These are phyloP conservation scores for Candida insectalens DNA, from an alignment of 805 yeast species.

Conservation along the genomic window DNA sequence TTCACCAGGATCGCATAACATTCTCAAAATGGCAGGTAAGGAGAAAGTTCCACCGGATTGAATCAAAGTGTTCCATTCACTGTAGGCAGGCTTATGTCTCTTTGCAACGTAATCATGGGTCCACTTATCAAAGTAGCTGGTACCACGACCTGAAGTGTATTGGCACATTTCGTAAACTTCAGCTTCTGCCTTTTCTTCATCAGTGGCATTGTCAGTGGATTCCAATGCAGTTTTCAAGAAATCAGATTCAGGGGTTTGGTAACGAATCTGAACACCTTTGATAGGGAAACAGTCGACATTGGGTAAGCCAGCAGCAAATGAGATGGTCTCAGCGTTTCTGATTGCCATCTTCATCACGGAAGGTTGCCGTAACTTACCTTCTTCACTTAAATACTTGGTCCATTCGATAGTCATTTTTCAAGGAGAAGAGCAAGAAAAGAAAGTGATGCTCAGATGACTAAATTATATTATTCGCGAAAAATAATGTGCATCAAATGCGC, in stretches of 20 bases:
- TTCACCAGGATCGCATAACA: constrained; percentile 59
- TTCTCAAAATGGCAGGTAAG: constrained; percentile 76
- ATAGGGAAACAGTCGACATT: constrained; percentile 43
- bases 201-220: constrained; percentile 9
- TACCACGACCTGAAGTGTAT: constrained; percentile 42
- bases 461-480: background rate
- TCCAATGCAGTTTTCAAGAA: constrained; percentile 33
- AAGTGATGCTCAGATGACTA: background rate
- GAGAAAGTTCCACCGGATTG: constrained; percentile 86
- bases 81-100: constrained; percentile 35
- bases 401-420: constrained; percentile 18
- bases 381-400: constrained; percentile 16
- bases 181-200: constrained; percentile 5
- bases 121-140: constrained; percentile 30
- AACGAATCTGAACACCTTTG: constrained; percentile 19
- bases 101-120: constrained; percentile 31
- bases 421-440: background rate
- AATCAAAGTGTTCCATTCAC: constrained; percentile 61
- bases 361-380: constrained; percentile 18
- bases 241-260: constrained; percentile 31
- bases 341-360: constrained; percentile 20
- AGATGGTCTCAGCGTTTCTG: constrained; percentile 26
- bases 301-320: constrained; percentile 51
- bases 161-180: constrained; percentile 39
- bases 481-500: too few species aligned